Conservation (phyloP, 139 green algal species). For the Nannochloris sp. region DNA sequence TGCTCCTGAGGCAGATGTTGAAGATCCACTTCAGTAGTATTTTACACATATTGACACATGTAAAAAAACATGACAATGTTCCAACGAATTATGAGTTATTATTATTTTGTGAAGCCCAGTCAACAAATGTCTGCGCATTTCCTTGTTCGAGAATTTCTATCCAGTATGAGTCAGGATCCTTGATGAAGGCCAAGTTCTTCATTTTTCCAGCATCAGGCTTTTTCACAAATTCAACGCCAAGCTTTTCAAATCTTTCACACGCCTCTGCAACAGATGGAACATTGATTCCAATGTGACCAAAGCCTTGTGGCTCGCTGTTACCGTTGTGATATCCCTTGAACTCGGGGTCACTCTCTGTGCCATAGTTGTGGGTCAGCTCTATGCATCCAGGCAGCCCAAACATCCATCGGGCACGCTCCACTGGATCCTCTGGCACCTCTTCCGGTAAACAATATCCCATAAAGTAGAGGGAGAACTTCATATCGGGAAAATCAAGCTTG, state of each 20-base stretch:
- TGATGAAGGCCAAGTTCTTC: slow-evolving; percentile 71
- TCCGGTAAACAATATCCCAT: slow-evolving; percentile 41
- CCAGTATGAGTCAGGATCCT: slow-evolving; percentile 63
- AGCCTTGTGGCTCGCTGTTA: slow-evolving; percentile 79
- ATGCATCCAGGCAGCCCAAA: slow-evolving; percentile 29
- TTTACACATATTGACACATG: slow-evolving; percentile 2
- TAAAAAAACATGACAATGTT: not conserved
- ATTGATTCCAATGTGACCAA: slow-evolving; percentile 43
- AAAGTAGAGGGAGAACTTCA: slow-evolving; percentile 81
- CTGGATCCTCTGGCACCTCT: slow-evolving; percentile 52
- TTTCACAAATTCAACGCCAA: slow-evolving; percentile 88
- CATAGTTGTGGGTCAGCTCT: slow-evolving; percentile 86
- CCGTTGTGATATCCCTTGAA: slow-evolving; percentile 77
- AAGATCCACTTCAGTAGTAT: slow-evolving; percentile 71
- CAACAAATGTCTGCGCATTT: slow-evolving; percentile 8
- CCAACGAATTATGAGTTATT: not conserved
- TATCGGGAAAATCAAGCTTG: slow-evolving; percentile 70
- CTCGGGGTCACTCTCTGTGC: slow-evolving; percentile 65
- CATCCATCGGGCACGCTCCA: slow-evolving; percentile 23
- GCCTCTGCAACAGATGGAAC: slow-evolving; percentile 79
- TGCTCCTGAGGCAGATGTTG: slow-evolving; percentile 76
- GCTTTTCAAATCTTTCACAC: slow-evolving; percentile 58
- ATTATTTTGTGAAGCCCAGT: slow-evolving; percentile 15
- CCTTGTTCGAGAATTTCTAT: slow-evolving; percentile 51
- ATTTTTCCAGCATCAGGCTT: slow-evolving; percentile 76